Base-by-base conservation (phyloP, 192 early-diverging fungal species). In the Coemansia asiatica region DNA sequence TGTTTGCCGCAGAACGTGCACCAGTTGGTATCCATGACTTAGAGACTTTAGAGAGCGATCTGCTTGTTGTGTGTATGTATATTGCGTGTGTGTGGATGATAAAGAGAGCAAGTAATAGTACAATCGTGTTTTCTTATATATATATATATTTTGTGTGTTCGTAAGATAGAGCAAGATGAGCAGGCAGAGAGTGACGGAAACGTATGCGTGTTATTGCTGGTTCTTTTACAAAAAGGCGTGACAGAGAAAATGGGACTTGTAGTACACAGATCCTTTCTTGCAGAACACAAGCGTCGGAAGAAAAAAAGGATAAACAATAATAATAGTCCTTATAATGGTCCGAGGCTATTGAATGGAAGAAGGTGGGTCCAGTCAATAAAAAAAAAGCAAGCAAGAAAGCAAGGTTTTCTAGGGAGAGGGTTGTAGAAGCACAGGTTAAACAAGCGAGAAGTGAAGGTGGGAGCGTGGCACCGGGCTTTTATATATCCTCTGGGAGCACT, bases 1-100 rank as follows among this genome's bases (percentile, higher is more conserved):
- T 80, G 78, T 51, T 47, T 74, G 50, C 78, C 78, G 72, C 78
- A 80, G 62, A 75, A 70, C 55, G 69, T 75, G 72, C 78, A 80
- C 78, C 78, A 80, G 69, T 71, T 72, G 31, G 72, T 72, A 51
- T 80, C 78, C 78, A 80, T 80, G 31, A 38, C 60, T n/a, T 64
- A 44, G 40, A 44, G 40, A 44, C 40, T 16, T 8, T 6, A 44
- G 40, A 44, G 16, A 44, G 40, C 40, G 40, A 44, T 44, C 40
- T 13, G 40, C 40, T 44, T 44, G 25, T 26, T 51, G 60, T 64
- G 57, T 53, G 47, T 57, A 35, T 55, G 27, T 59, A 44, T 58
- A 60, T 60, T 26, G 50, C 9, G 50, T 26, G 19, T 23, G 22
- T 8, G 8, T 53, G 16, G n/a, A 19, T 10, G 50, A 8, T 6